Base-by-base conservation (phyloP, 305 asterid species). In the Rubia occidens region DNA sequence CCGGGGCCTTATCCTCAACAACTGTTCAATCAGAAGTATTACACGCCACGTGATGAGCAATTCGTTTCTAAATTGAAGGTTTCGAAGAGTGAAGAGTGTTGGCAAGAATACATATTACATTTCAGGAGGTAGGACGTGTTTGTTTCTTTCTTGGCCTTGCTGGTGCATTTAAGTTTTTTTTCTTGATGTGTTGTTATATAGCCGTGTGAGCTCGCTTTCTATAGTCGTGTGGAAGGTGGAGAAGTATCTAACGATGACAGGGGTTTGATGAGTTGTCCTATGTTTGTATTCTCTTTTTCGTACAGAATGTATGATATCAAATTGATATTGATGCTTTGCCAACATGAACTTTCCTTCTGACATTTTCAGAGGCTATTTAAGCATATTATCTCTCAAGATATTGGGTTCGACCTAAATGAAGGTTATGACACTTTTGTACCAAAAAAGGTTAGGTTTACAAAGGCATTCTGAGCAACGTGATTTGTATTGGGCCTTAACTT, bases 141-240 rank as follows among this genome's bases (percentile, higher is more conserved):
- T 74, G 37, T 51, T 74, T 43, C 20, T n/a, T 32, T 54, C 64
- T 20, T 6, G 42, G 55, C 17, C 20, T 60, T 63, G n/a, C 24
- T 7, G 66, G 40, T 13, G 35, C 66, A 37, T 66, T 59, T 8
- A 65, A 49, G 39, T 55, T 17, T 49, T 5, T 68, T 69, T 61
- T 63, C n/a, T n/a, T n/a, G n/a, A n/a, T n/a, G n/a, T n/a, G n/a
- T n/a, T n/a, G 64, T 83, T 69, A 74, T 72, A 68, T 74, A 94
- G 97, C 99, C 99, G 55, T 94, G 95, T 76, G 99, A 94, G 78
- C 96, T 94, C 67, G 97, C 91, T 72, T 91, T 97, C 90, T 91
- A 54, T 80, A 94, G 99, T 79, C 96, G 97, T 15, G 89, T 77
- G 49, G 97, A 94, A 86, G 96, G 90, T 69, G 99, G 99, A 56